phyloP scores from a whole-genome alignment of 331 rosid genomes.

The Quercus lobata region DNA sequence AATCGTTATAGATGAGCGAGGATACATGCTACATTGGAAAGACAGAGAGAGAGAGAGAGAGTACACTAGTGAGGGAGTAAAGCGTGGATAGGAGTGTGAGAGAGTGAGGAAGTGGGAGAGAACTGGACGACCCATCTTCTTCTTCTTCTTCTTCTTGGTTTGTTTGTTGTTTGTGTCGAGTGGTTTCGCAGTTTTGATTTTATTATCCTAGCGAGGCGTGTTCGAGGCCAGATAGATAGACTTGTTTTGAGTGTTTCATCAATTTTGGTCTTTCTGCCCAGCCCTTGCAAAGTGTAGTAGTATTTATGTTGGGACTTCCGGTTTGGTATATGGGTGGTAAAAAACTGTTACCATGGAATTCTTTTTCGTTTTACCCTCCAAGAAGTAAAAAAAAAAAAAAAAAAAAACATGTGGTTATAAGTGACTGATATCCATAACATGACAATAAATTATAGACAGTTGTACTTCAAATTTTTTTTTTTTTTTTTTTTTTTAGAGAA shows the following conservation, averaged over 20 bases:
- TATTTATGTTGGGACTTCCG: no score
- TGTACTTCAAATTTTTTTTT: no score
- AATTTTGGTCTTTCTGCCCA: no score
- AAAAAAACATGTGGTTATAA: no score
- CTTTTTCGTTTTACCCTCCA: no score
- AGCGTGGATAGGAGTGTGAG: conserved; percentile 45
- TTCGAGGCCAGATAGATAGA: not conserved
- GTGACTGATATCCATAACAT: no score
- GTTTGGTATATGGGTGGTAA: no score
- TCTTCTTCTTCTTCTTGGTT: not conserved
- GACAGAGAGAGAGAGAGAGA: not conserved
- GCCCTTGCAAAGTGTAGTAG: no score
- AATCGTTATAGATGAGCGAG: not conserved
- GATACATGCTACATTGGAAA: not conserved
- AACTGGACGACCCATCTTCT: conserved; percentile 52
- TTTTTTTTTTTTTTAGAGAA: no score
- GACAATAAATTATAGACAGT: no score
- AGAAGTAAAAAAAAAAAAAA: no score
- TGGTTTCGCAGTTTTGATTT: not conserved
- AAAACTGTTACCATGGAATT: no score
- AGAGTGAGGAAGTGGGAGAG: conserved; percentile 55
- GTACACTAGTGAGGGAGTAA: conserved; percentile 45
- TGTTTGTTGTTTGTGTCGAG: not conserved
- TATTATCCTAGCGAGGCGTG: not conserved
- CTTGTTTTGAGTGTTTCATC: not conserved